Percentiles rank a stretch among this genome's conserved stretches.
Conservation (phyloP, 176 grass and related monocot genomes). For the Cenchrus fungigraminus region DNA sequence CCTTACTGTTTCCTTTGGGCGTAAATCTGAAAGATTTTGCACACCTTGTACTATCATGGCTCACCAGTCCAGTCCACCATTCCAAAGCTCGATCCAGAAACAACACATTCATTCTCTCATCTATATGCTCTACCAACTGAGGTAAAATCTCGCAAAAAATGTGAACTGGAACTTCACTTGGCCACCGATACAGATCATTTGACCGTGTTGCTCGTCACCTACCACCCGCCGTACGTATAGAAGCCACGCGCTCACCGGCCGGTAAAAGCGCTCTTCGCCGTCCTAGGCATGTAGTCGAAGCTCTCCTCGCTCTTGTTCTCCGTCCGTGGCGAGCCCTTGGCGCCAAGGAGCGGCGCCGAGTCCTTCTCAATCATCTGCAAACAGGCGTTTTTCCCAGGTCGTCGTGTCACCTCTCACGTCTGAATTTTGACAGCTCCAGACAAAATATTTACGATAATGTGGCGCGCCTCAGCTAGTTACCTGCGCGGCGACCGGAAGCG, state of each 20-base stretch:
- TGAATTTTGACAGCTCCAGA: background rate
- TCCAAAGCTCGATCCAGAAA: conserved; percentile 12
- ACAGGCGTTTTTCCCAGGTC: background rate
- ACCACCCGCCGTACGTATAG: background rate
- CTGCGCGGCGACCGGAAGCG: conserved; percentile 36
- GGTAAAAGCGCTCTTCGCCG: conserved; percentile 56
- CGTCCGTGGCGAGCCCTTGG: conserved; percentile 34
- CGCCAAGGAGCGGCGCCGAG: conserved; percentile 41
- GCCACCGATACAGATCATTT: background rate
- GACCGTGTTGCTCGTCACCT: background rate
- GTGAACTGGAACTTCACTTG: background rate
- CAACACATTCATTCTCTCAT: background rate
- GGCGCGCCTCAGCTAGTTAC: background rate
- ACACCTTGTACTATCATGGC: background rate
- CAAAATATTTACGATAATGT: background rate
- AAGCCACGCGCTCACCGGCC: conserved; percentile 24
- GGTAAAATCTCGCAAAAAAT: background rate
- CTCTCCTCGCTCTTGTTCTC: conserved; percentile 34
- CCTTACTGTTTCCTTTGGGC: no score
- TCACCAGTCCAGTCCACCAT: background rate
- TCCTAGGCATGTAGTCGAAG: conserved; percentile 58
- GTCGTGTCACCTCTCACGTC: background rate
- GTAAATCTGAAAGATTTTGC: background rate
- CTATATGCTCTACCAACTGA: background rate
- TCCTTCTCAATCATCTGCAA: conserved; percentile 61